Evolutionary conservation across 1,139 yeast genomes (phyloP), one percentile per base, ranked within the genome.

Genomic region (Zygosaccharomyces sapae): DNA sequence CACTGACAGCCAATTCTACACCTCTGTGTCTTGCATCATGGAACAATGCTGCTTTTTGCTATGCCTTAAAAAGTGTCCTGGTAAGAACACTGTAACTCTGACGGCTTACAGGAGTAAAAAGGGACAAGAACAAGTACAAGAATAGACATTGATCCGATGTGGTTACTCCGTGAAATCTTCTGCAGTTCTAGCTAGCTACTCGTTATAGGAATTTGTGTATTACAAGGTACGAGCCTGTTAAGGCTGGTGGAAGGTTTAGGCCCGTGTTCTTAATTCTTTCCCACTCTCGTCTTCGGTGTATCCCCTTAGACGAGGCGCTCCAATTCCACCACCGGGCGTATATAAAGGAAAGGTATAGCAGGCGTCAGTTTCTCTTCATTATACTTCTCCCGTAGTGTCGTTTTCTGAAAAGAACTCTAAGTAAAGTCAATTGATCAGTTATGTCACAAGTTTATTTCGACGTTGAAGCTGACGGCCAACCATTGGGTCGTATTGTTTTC

Each of bases 401-500:
- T 16, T 16, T 8, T 31, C 18, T 31, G 19, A 13, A 2, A 8
- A 31, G 18, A 31, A 31, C 13, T 9, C 6, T 9, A 31, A 31
- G 9, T 13, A n/a, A 3, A 31, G 3, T 13, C 8, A 31, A 12
- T 18, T 13, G 38, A 30, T 31, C 37, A 45, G 53, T 33, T 40
- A 64, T 64, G 68, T 59, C 66, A 43, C 61, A 65, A 51, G 68
- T 65, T 39, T 65, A 52, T 46, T 65, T 65, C 55, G 68, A 65
- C 55, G 62, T 65, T 44, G 66, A 64, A 52, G 67, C 66, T 43
- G 67, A 64, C 51, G 68, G 68, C 50, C 65, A 65, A 51, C 57
- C 60, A 58, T 73, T 83, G 62, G 95, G 95, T 62, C 82, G 90
- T 73, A 76, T 86, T 67, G 72, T 73, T 66, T 86, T 86, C 83